These are phyloP conservation scores for Colletotrichum spaethianum DNA, from an alignment of 2,329 filamentous ascomycete genomes.

Conservation along the genomic window DNA sequence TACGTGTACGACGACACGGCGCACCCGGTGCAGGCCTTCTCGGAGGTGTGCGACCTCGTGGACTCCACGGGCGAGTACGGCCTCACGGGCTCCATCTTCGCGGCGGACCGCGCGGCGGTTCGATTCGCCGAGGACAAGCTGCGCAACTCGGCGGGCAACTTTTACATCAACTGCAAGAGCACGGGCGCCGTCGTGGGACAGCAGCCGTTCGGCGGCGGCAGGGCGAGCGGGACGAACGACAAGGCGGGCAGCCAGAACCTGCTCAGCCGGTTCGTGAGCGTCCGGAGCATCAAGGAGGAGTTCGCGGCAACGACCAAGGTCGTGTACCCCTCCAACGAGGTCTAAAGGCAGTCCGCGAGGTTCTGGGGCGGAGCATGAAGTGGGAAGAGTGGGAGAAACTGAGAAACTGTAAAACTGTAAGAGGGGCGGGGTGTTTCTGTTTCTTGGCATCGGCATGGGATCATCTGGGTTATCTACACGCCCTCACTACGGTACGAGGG, in stretches of 20 bases:
- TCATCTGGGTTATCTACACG: slow-evolving; percentile 13
- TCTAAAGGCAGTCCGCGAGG: slow-evolving; percentile 50
- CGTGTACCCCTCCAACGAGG: slow-evolving; percentile 80
- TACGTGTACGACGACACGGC: slow-evolving; percentile 83
- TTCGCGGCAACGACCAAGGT: slow-evolving; percentile 75
- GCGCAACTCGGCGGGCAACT: slow-evolving; percentile 83
- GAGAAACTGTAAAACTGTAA: not conserved
- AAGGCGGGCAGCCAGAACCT: slow-evolving; percentile 78
- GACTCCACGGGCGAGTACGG: slow-evolving; percentile 83
- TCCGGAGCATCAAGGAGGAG: slow-evolving; percentile 82
- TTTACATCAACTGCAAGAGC: slow-evolving; percentile 89
- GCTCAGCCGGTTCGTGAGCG: slow-evolving; percentile 76
- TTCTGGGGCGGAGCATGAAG: not conserved
- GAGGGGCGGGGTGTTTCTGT: slow-evolving; percentile 10
- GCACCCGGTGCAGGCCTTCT: slow-evolving; percentile 68
- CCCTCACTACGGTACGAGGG: not conserved
- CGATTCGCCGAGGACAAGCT: slow-evolving; percentile 79
- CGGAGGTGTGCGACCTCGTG: slow-evolving; percentile 72
- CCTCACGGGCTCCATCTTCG: slow-evolving; percentile 83
- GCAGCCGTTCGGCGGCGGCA: slow-evolving; percentile 79
- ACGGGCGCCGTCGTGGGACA: slow-evolving; percentile 81
- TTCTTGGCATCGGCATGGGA: slow-evolving; percentile 12
- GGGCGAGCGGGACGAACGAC: slow-evolving; percentile 80
- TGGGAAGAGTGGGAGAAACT: not conserved
- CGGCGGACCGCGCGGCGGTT: slow-evolving; percentile 75